Conservation (phyloP, 2,329 filamentous ascomycete genomes). For the Onygena corvina region DNA sequence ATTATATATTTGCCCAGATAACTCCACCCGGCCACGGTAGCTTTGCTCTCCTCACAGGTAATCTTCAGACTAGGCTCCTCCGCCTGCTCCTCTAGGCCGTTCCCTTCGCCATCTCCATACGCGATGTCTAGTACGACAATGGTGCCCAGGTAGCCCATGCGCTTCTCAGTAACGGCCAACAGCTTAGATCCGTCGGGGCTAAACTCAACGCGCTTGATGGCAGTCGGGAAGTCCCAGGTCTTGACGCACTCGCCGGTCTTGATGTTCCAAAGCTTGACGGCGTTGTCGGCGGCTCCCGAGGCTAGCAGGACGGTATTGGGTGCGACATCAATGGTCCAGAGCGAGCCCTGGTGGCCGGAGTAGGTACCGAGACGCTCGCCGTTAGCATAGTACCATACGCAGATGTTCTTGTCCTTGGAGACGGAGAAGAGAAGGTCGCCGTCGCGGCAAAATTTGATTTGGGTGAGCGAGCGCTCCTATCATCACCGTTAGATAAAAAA, state of each 20-base stretch:
- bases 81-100: conserved; percentile 60
- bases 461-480: conserved; percentile 81
- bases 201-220: conserved; percentile 97
- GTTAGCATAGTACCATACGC: conserved; percentile 95
- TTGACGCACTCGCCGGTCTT: conserved; percentile 86
- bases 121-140: conserved; percentile 88
- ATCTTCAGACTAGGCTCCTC: conserved; percentile 77
- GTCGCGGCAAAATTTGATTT: conserved; percentile 91
- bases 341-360: conserved; percentile 89
- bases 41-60: conserved; percentile 90
- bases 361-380: conserved; percentile 96
- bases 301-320: conserved; percentile 84
- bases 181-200: conserved; percentile 83
- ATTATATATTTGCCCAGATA: conserved; percentile 94
- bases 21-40: conserved; percentile 93
- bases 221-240: conserved; percentile 94
- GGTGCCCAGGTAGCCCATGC: conserved; percentile 88
- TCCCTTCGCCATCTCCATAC: conserved; percentile 48
- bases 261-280: conserved; percentile 92
- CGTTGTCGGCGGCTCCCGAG: conserved; percentile 95
- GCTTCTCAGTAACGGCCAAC: conserved; percentile 94
- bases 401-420: conserved; percentile 91
- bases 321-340: conserved; percentile 97
- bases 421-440: conserved; percentile 95
- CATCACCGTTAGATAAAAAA: conserved; percentile 17